Conservation (phyloP, 2,329 filamentous ascomycete species). For the Achaetomium macrosporum region DNA sequence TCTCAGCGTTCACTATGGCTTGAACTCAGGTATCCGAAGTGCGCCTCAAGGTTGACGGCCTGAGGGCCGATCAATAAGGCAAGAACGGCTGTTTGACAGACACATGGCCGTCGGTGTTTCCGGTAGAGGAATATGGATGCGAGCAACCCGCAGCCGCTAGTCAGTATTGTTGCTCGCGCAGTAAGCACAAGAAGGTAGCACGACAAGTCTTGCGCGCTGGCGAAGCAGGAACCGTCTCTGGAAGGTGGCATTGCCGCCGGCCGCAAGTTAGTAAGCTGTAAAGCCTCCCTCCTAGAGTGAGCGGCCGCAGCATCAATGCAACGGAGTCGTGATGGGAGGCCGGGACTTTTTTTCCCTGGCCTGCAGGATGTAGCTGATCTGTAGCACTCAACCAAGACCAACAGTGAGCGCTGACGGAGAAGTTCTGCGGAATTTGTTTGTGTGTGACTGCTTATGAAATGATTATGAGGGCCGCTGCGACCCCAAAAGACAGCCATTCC, state of each 20-base stretch:
- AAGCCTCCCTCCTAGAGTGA: neutral
- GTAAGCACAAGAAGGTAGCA: neutral
- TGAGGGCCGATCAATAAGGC: no score
- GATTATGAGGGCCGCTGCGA: slow-evolving; percentile 20
- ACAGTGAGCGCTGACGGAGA: neutral
- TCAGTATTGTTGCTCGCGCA: neutral
- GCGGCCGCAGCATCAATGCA: slow-evolving; percentile 16
- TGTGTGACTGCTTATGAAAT: slow-evolving; percentile 24
- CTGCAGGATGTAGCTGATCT: neutral
- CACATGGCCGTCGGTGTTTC: no score
- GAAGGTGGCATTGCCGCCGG: neutral
- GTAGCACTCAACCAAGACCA: no score
- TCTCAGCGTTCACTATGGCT: neutral
- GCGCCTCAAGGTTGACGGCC: neutral
- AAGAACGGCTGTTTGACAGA: no score
- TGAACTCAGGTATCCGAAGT: neutral
- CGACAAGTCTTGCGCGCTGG: neutral
- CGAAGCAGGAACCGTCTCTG: neutral
- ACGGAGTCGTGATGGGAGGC: slow-evolving; percentile 5
- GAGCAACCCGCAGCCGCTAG: no score
- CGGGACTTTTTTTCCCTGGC: slow-evolving; percentile 19
- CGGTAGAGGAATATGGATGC: no score
- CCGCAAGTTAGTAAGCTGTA: slow-evolving; percentile 2
- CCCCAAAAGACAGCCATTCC: slow-evolving; percentile 10
- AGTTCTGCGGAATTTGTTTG: neutral